phyloP scores from a whole-genome alignment of 208 protist genomes.

The Crithidia brevicula region DNA sequence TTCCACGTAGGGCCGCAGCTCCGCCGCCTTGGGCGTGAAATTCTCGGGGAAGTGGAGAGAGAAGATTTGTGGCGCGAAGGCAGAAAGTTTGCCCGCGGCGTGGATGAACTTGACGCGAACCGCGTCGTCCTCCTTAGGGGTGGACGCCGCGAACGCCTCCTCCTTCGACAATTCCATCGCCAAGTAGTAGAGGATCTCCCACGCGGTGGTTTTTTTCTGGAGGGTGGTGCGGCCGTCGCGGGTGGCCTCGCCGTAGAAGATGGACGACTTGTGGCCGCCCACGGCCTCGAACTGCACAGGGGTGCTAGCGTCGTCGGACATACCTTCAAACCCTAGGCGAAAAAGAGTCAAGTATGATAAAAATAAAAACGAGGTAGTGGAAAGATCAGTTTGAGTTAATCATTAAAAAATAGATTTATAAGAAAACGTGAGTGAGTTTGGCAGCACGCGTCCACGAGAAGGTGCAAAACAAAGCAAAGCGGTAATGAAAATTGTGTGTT shows the following conservation, averaged over 20 bases:
- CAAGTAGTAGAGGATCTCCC: slow-evolving; percentile 77
- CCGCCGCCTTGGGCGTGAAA: slow-evolving; percentile 19
- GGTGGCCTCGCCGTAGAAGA: slow-evolving; percentile 55
- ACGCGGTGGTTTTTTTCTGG: slow-evolving; percentile 64
- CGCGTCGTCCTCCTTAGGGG: neutral
- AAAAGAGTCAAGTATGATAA: neutral
- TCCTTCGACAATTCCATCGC: slow-evolving; percentile 39
- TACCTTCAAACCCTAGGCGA: no score
- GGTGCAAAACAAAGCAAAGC: no score
- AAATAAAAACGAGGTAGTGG: neutral
- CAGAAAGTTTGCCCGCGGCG: slow-evolving; percentile 23
- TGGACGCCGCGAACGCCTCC: neutral
- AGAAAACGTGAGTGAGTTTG: no score
- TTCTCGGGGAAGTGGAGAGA: slow-evolving; percentile 32
- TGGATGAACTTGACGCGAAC: slow-evolving; percentile 23
- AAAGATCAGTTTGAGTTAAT: no score
- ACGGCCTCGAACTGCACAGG: slow-evolving; percentile 45
- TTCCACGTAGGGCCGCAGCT: slow-evolving; percentile 15
- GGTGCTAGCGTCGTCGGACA: slow-evolving; percentile 1
- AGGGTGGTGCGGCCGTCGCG: slow-evolving; percentile 53
- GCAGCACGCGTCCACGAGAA: no score
- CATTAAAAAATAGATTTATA: no score
- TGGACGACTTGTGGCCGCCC: slow-evolving; percentile 59
- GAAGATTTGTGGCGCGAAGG: slow-evolving; percentile 23
- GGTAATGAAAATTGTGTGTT: no score